Evolutionary conservation across 768 basidiomycete genomes (phyloP), one percentile per base, ranked within the genome.

Genomic region (Termitomyces sp.): DNA sequence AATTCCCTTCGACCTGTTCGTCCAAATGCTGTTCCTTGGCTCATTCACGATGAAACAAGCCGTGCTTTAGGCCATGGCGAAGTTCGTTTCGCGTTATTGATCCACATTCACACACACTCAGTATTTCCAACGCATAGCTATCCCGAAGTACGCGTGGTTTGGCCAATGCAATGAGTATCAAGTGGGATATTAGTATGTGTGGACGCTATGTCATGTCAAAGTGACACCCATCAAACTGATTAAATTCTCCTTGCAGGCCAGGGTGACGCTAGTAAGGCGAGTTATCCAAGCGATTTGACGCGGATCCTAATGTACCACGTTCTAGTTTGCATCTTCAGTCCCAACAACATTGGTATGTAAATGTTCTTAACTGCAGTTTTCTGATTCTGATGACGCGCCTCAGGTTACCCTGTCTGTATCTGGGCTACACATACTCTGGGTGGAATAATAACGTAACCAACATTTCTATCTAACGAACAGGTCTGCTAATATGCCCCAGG

Each of bases 351-450:
- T 27, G 84, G 86, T 86, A 52, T 60, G 70, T 60, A 35, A 16
- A 10, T 28, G 6, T 11, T 2, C 28, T 30, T 34, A 23, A 41
- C 21, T 19, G 28, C 37, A n/a, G 28, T 14, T n/a, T n/a, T 46
- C 42, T 44, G 35, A 12, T 49, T 34, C 12, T 42, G 41, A 57
- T 19, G 41, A 32, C 42, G 32, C 51, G 32, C 5, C 45, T n/a
- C 52, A 85, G 85, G 82, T 58, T 87, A 85, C 58, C 73, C 78
- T 8, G 67, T 74, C 32, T 75, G 70, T 39, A 72, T 85, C 6
- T 86, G 85, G 85, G 85, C 82, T 14, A 70, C 76, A 7, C 85
- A 86, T 57, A 75, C 73, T 39, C 66, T 85, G 19, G 84, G 85
- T 40, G 83, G 68, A 30, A 77, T 83, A 49, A 68, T 85, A 60